These are phyloP conservation scores for Cercospora sp. DNA, from an alignment of 2,329 filamentous ascomycete species.

Conservation along the genomic window DNA sequence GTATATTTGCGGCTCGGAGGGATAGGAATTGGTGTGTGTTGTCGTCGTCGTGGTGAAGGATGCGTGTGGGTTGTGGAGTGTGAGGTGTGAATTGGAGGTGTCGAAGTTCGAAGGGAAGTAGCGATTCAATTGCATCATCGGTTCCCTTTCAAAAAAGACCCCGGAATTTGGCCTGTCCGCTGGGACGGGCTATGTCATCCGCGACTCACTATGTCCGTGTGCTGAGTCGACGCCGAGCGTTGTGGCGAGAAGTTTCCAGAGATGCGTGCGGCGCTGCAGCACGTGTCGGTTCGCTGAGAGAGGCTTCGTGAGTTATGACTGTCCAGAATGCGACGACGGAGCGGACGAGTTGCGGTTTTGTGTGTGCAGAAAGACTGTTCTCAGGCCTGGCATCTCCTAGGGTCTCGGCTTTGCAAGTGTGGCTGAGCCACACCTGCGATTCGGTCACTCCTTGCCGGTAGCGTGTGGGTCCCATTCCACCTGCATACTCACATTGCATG, in stretches of 20 bases:
- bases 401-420: slow-evolving; percentile 1
- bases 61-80: background rate
- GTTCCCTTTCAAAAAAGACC: slow-evolving; percentile 6
- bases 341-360: background rate
- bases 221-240: slow-evolving; percentile 3
- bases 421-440: slow-evolving; percentile 8
- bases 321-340: background rate
- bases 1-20: slow-evolving; percentile 13
- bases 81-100: slow-evolving; percentile 7
- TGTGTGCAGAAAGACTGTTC: background rate
- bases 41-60: background rate
- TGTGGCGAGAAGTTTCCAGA: slow-evolving; percentile 11
- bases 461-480: background rate
- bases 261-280: background rate
- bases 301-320: background rate
- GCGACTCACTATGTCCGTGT: background rate
- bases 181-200: slow-evolving; percentile 9
- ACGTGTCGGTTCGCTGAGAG: background rate
- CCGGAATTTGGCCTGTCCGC: background rate
- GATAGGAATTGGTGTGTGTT: background rate
- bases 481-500: background rate
- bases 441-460: slow-evolving; percentile 1
- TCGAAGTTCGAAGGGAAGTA: slow-evolving; percentile 7
- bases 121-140: slow-evolving; percentile 5
- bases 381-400: background rate